Conservation (phyloP, 2,329 filamentous ascomycete genomes). For the Pseudogymnoascus sp. region DNA sequence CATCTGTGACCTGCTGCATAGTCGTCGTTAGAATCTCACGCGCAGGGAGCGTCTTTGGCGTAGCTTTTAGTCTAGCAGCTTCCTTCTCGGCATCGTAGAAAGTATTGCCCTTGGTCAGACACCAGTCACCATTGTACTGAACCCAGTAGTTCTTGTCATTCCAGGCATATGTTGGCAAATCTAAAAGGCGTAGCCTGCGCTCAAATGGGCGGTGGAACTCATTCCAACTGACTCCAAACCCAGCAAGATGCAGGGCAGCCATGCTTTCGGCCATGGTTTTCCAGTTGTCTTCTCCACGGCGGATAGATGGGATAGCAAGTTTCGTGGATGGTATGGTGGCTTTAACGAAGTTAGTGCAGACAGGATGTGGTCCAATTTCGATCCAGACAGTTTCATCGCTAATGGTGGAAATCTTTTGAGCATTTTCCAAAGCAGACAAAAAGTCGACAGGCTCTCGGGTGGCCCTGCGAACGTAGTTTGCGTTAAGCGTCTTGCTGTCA, state of each 20-base stretch:
- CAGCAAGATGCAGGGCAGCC: constrained; percentile 59
- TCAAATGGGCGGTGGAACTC: constrained; percentile 51
- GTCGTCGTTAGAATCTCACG: constrained; percentile 30
- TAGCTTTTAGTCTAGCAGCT: constrained; percentile 21
- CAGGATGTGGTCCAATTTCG: constrained; percentile 63
- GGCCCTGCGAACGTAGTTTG: constrained; percentile 55
- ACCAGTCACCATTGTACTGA: constrained; percentile 47
- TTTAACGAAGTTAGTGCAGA: constrained; percentile 60
- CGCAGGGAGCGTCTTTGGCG: constrained; percentile 17
- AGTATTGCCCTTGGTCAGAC: constrained; percentile 49
- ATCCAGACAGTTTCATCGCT: constrained; percentile 61
- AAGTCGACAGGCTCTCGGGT: constrained; percentile 65
- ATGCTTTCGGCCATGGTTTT: constrained; percentile 44
- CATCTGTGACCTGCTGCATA: constrained; percentile 45
- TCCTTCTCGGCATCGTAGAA: constrained; percentile 41
- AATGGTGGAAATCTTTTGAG: constrained; percentile 48
- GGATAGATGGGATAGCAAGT: constrained; percentile 42
- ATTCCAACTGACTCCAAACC: constrained; percentile 51
- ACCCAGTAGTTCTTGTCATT: constrained; percentile 51
- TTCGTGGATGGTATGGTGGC: constrained; percentile 43
- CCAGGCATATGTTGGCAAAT: constrained; percentile 53
- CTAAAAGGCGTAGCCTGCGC: constrained; percentile 41
- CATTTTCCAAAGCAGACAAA: constrained; percentile 51
- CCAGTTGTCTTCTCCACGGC: constrained; percentile 48
- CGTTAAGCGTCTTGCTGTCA: constrained; percentile 46